Evolutionary conservation across 257 asterid genomes (phyloP), one percentile per base, ranked within the genome.

Genomic region (Solanum boliviense): DNA sequence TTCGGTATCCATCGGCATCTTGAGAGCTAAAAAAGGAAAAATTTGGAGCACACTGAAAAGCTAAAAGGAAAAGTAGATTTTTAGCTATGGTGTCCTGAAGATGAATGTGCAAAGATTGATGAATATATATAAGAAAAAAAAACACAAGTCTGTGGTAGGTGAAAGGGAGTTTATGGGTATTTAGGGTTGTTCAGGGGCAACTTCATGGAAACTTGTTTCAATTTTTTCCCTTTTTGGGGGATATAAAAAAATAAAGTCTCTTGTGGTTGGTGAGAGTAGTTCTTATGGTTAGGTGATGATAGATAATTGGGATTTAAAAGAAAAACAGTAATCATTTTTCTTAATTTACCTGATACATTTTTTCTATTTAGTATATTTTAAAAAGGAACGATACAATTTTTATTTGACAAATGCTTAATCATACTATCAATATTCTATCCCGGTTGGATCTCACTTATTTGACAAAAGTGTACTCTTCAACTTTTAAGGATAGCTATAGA

Each of bases 251-350:
- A 74, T 31, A 5, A 62, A 62, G 90, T 31, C 35, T 83, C 9
- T 90, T 91, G 94, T 78, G 94, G 95, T 95, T 91, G 98, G 97
- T 93, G 91, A 92, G 94, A 91, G 67, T 25, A 29, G 78, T 76
- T 82, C 85, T 56, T 32, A 11, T 38, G 84, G 87, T 90, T 91
- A 84, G 94, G 96, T 93, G 87, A 91, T 39, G 52, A 44, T 44
- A 44, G 62, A 87, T 60, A 48, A 74, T 52, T 36, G 31, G 85
- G 41, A 25, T 78, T n/a, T 15, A 5, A 74, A 16, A 9, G 21
- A 8, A 52, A 52, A 52, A 18, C 11, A 7, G 2, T 58, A 58
- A 20, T 58, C 5, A 18, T 58, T 3, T 3, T 1, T 20, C 27
- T 58, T 3, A 21, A 58, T 58, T 58, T 58, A 21, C 25, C 0